Conservation (phyloP, 2,329 filamentous ascomycete genomes). For the Colletotrichum eremochloae region DNA sequence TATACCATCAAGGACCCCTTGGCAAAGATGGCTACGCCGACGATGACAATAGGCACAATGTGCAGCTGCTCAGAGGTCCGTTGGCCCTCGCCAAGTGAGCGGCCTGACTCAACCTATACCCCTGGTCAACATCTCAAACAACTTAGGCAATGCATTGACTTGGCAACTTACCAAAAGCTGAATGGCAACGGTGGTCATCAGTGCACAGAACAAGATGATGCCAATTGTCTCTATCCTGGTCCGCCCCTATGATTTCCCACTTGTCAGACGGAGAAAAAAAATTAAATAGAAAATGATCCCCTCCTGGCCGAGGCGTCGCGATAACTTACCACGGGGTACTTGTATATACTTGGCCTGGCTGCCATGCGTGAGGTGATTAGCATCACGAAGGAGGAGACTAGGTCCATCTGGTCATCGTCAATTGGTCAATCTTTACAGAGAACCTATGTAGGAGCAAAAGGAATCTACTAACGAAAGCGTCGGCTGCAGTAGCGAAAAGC, state of each 20-base stretch:
- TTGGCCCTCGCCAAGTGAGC: slow-evolving; percentile 61
- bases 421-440: slow-evolving; percentile 40
- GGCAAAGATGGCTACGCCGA: slow-evolving; percentile 66
- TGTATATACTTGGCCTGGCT: slow-evolving; percentile 70
- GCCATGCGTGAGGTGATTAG: slow-evolving; percentile 71
- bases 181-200: slow-evolving; percentile 76
- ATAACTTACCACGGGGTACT: slow-evolving; percentile 68
- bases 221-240: slow-evolving; percentile 74
- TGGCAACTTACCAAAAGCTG: slow-evolving; percentile 65
- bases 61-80: slow-evolving; percentile 60
- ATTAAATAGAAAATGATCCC: not conserved
- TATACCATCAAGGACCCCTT: slow-evolving; percentile 67
- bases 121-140: slow-evolving; percentile 43
- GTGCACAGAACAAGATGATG: slow-evolving; percentile 74
- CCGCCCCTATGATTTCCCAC: slow-evolving; percentile 58
- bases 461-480: slow-evolving; percentile 66
- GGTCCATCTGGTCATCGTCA: slow-evolving; percentile 62
- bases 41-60: slow-evolving; percentile 67
- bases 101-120: slow-evolving; percentile 66
- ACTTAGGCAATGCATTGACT: slow-evolving; percentile 35
- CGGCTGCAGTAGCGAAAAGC: slow-evolving; percentile 75
- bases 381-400: slow-evolving; percentile 74
- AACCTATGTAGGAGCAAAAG: not conserved
- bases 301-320: not conserved
- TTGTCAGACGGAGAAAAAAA: slow-evolving; percentile 19